phyloP scores from a whole-genome alignment of 345 rosid species.

The Eucalyptus grandis region DNA sequence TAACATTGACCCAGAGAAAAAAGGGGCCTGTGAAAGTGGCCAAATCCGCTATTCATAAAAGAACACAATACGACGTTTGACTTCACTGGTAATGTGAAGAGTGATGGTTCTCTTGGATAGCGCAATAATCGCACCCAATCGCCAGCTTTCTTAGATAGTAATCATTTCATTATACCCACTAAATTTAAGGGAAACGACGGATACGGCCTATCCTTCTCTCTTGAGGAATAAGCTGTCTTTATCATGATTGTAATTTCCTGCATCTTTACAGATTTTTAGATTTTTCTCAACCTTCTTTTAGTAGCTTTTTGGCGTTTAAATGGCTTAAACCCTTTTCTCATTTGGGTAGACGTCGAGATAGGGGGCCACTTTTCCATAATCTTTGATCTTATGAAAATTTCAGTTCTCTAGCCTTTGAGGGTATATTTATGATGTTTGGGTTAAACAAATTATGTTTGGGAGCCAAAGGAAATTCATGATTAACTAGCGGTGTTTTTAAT shows the following conservation, averaged over 20 bases:
- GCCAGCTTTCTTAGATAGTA: too few species aligned
- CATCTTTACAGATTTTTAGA: not conserved
- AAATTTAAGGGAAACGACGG: not conserved
- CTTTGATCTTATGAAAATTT: too few species aligned
- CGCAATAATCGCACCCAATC: too few species aligned
- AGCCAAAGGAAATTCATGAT: not conserved
- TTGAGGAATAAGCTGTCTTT: not conserved
- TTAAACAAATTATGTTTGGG: not conserved
- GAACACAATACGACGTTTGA: too few species aligned
- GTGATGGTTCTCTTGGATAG: too few species aligned
- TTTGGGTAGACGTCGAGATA: fast-evolving
- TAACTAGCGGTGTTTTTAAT: not conserved
- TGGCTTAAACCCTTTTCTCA: too few species aligned
- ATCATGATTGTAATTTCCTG: not conserved
- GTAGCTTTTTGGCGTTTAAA: not conserved
- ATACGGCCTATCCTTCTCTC: not conserved
- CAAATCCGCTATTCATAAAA: not conserved
- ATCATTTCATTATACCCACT: too few species aligned
- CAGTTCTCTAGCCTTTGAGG: too few species aligned
- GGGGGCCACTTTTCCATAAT: too few species aligned
- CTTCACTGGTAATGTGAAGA: too few species aligned
- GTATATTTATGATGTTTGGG: too few species aligned
- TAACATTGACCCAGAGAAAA: too few species aligned
- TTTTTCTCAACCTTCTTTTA: not conserved
- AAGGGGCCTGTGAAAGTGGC: not conserved